Conservation (phyloP, 805 yeast species). For the Sugiyamaella valdiviana region DNA sequence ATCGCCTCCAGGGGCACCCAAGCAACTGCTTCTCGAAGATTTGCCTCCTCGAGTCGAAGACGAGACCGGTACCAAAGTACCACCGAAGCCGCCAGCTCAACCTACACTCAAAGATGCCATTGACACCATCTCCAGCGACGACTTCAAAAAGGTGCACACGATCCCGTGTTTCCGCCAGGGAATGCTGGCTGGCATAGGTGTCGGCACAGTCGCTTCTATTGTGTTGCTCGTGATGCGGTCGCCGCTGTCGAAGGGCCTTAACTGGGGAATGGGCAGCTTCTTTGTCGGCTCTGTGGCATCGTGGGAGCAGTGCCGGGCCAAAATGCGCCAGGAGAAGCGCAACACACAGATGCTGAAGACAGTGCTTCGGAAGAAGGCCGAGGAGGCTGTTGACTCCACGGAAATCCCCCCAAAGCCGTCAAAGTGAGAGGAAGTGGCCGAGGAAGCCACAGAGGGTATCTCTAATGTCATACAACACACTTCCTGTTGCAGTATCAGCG, state of each 20-base stretch:
- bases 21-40: conserved; percentile 24
- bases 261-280: conserved; percentile 82
- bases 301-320: conserved; percentile 87
- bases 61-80: conserved; percentile 16
- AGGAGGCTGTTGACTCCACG: not conserved
- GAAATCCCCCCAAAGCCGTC: not conserved
- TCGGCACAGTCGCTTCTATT: conserved; percentile 27
- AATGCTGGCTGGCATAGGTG: conserved; percentile 32
- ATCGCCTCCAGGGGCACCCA: not conserved
- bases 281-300: conserved; percentile 73
- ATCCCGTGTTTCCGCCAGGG: conserved; percentile 36
- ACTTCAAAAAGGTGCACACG: conserved; percentile 28
- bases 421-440: not conserved
- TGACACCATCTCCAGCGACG: conserved; percentile 23
- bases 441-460: no score
- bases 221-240: conserved; percentile 26
- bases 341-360: conserved; percentile 62
- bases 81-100: conserved; percentile 10
- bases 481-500: no score
- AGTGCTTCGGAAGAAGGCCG: conserved; percentile 1
- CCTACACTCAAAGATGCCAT: conserved; percentile 20
- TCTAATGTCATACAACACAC: no score
- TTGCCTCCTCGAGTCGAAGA: conserved; percentile 30
- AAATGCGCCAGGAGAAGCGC: conserved; percentile 57
- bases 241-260: conserved; percentile 45